phyloP scores from a whole-genome alignment of 75 land plant species.

The Pinus taeda region DNA sequence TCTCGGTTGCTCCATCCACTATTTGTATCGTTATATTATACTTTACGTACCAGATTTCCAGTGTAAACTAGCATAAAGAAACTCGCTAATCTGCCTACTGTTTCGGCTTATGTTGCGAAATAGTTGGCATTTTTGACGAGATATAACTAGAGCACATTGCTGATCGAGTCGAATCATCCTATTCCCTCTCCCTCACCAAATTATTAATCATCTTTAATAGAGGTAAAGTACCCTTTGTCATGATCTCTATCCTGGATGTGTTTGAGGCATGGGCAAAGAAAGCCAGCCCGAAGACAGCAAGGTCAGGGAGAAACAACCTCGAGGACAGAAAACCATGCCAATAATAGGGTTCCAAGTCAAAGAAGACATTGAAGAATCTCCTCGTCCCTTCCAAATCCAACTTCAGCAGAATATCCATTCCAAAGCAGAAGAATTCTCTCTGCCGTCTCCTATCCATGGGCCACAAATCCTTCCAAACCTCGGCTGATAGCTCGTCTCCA shows the following conservation, averaged over 20 bases:
- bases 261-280: conserved; percentile 72
- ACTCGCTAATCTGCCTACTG: neutral
- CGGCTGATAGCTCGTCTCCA: conserved; percentile 54
- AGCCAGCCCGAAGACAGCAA: conserved; percentile 65
- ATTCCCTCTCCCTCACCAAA: conserved; percentile 49
- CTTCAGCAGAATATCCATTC: conserved; percentile 94
- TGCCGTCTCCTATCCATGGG: conserved; percentile 85
- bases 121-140: neutral
- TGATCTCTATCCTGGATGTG: conserved; percentile 72
- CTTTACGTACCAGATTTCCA: neutral
- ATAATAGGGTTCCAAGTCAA: conserved; percentile 81
- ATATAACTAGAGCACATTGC: neutral
- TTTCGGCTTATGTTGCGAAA: neutral
- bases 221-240: conserved; percentile 78
- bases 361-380: conserved; percentile 92
- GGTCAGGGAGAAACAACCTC: conserved; percentile 79
- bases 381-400: conserved; percentile 88
- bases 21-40: neutral
- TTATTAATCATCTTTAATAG: conserved; percentile 64
- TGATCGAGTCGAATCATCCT: conserved; percentile 2
- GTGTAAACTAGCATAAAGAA: neutral
- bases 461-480: conserved; percentile 96
- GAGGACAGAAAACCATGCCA: conserved; percentile 99
- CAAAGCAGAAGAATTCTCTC: conserved; percentile 97
- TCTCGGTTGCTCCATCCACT: neutral